Evolutionary conservation across 257 asterid species (phyloP), one percentile per base, ranked within the genome.

Genomic region (Thymus mandschuricus): DNA sequence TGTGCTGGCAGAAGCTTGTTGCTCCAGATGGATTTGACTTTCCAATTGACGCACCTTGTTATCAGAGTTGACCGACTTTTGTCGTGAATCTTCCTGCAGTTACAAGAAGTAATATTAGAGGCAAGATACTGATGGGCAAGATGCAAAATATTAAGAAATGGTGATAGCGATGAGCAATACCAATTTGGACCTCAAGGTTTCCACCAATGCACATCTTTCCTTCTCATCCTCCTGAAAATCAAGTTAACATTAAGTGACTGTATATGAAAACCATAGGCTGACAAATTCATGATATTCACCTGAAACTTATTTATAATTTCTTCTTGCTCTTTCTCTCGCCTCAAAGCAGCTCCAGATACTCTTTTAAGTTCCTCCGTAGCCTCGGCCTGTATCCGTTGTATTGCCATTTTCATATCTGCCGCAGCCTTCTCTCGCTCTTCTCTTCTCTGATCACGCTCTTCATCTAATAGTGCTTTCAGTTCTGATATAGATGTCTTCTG

Each of bases 391-490:
- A 87, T 86, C 75, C 88, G 88, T 73, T 86, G 97, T 71, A 87
- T 64, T 51, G 97, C 86, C 80, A 78, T 66, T 82, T 88, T 91
- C 84, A 89, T 48, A 80, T 91, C 89, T 43, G 71, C 72, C 38
- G 83, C 76, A 80, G 97, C 96, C 76, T 89, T 95, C 71, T 91
- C 97, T 34, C 96, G 85, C 78, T 95, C 99, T 68, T 88, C 92
- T 81, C 87, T 88, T 82, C 97, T 91, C 80, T 86, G 98, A 50
- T 89, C 96, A 72, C 97, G 96, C 80, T 95, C 99, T 83, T 95
- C 98, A 55, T 89, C 96, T 80, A 95, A 71, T 71, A 85, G 77
- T 76, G 80, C 87, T 80, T 92, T 86, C 74, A 95, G 81, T 74
- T 95, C 96, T 41, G 86, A 83, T 75, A 95, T 79, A 76, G 98